Base-by-base conservation (phyloP, 768 basidiomycete genomes). In the Psilocybe tampanensis region DNA sequence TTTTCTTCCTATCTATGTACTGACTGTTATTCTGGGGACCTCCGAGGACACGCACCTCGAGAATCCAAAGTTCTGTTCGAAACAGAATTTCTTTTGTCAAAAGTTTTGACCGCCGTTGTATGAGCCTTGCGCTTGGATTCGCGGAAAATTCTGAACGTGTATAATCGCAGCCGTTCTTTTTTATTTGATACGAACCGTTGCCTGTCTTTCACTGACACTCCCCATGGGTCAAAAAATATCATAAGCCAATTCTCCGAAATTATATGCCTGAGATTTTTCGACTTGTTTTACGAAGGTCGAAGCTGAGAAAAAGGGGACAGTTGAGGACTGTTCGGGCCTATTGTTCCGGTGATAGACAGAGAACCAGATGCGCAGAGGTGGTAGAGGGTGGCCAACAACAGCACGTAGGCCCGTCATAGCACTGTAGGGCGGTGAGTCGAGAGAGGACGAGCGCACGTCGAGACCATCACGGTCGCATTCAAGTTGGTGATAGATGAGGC, bases 31-130 rank as follows among this genome's bases (percentile, higher is more conserved):
- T 59, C 52, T 59, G 45, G 47, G n/a, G 34, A 58, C 42, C 39
- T 58, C 57, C 57, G 57, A 58, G 52, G 57, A 42, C 44, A 58
- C 47, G 45, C 52, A 54, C 45, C 23, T 15, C 19, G 19, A 53
- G 52, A 44, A 53, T 23, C 52, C 52, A 42, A 5, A 13, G 34
- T 34, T 15, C n/a, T 24, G 39, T 59, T 58, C 52, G 58, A 59
- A 54, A 59, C 32, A 59, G 47, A 54, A 59, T 54, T 59, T 54
- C 58, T 54, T 18, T 19, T 44, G 39, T 29, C 41, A 26, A 53
- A 44, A 32, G 29, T 53, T 44, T 33, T 17, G 41, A 44, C 26
- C 24, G 47, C 47, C 47, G 47, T 29, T 32, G 26, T 32, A 48
- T 29, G n/a, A 29, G 29, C 47, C 47, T 51, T 17, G 18, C 5